These are phyloP conservation scores for Psilocybe sp. DNA, from an alignment of 768 basidiomycete species.

Conservation along the genomic window DNA sequence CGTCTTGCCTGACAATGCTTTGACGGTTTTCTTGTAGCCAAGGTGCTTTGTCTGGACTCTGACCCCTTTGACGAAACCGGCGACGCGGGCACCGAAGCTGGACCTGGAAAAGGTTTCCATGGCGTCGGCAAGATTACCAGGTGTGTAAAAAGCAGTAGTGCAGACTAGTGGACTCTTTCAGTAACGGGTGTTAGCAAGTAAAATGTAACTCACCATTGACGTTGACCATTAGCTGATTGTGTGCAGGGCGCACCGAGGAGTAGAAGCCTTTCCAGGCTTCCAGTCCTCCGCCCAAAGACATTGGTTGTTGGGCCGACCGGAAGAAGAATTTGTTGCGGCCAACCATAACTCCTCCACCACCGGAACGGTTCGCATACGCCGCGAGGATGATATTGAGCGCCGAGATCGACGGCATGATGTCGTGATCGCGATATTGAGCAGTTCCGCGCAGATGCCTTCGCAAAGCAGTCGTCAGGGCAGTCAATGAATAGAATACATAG, in stretches of 20 bases:
- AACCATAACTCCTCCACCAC: constrained; percentile 61
- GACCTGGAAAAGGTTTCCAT: constrained; percentile 51
- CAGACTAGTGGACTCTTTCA: constrained; percentile 32
- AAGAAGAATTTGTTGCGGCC: constrained; percentile 71
- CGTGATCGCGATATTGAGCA: constrained; percentile 50
- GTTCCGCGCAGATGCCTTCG: constrained; percentile 54
- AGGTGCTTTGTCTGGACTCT: constrained; percentile 67
- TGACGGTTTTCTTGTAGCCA: constrained; percentile 73
- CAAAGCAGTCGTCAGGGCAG: constrained; percentile 23
- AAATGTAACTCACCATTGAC: constrained; percentile 52
- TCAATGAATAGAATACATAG: constrained; percentile 29
- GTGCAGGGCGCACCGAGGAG: constrained; percentile 55
- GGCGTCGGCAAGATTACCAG: constrained; percentile 63
- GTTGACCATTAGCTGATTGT: constrained; percentile 61
- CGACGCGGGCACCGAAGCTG: constrained; percentile 57
- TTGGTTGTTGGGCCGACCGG: constrained; percentile 42
- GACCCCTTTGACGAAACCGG: constrained; percentile 64
- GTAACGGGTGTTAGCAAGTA: background rate
- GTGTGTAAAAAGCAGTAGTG: constrained; percentile 59
- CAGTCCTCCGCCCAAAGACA: constrained; percentile 51
- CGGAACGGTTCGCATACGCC: constrained; percentile 47
- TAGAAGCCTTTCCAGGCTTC: constrained; percentile 59
- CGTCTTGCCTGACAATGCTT: constrained; percentile 45
- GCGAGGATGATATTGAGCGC: constrained; percentile 66
- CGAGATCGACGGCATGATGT: constrained; percentile 56